Base-by-base conservation (phyloP, 805 yeast genomes). In the Nematodospora valgi region DNA sequence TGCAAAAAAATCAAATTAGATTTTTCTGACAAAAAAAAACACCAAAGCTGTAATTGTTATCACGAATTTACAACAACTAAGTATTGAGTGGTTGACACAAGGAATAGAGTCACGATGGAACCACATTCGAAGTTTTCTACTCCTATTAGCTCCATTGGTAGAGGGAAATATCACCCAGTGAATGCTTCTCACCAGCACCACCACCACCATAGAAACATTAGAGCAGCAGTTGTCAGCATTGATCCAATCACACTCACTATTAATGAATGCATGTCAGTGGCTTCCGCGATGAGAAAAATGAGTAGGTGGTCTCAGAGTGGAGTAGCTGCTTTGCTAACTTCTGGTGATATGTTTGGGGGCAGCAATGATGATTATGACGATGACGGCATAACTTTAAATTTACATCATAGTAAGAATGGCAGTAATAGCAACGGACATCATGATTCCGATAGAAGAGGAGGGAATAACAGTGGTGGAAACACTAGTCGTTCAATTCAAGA, bases 231-330 rank as follows among this genome's bases (percentile, higher is more conserved):
- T n/a, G n/a, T n/a, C 3, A 32, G 91, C 6, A 70, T 85, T 34
- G 89, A 86, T 57, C 85, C 94, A 10, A 73, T 82, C 37, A 83
- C 94, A 2, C 77, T 91, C 47, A 83, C 87, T 45, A 80, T 87
- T 41, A 84, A 85, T 53, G 98, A 93, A 64, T 87, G 96, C 57
- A 83, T 86, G 51, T 72, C 81, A 38, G 75, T 93, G 34, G 78
- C 91, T 13, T 81, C 95, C 13, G 88, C 93, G 15, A 87, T 93
- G 95, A 72, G 97, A 37, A 88, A 87, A 53, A 55, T 56, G 51
- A 50, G 49, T 32, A 72, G 85, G 44, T 76, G 88, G 53, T 78
- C 85, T 44, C 82, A 83, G 46, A 75, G 83, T 27, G 83, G 82
- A 33, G 93, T 89, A 24, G 91, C 96, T 7, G 86, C 95, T 5